Base-by-base conservation (phyloP, 2,329 filamentous ascomycete species). In the Alternaria sp. region DNA sequence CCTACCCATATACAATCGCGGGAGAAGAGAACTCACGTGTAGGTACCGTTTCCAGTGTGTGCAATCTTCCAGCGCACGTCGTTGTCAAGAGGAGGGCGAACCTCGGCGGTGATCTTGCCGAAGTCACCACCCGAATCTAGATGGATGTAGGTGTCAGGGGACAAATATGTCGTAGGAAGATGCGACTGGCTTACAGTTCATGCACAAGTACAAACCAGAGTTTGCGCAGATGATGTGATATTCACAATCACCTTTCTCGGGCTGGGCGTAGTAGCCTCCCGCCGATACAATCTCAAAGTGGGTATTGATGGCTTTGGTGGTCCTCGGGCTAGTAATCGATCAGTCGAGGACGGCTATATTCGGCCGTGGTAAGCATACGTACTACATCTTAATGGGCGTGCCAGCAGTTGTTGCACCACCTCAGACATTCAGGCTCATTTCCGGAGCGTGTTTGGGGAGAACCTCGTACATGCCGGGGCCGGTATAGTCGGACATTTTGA, bases 201-300 rank as follows among this genome's bases (percentile, higher is more conserved):
- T 22, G 8, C 41, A 27, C 5, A 59, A 6, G n/a, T 55, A 59
- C 28, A 59, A 44, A 8, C 57, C 57, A 14, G 57, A 59, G 20
- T 49, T 43, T 4, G 4, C 57, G 7, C 43, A 20, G 14, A 59
- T 59, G 50, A 59, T 59, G 36, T 54, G 44, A 18, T 55, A 55
- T 46, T 55, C 57, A n/a, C 34, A 8, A 4, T 38, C 34, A 7
- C 34, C 34, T 16, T 38, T 38, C 6, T 38, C 16, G 7, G 34
- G 16, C 34, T 8, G n/a, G 7, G 34, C 34, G 7, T 20, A 16
- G 3, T 11, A 3, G 34, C 43, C 44, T 28, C 57, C 57, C 16
- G 57, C 57, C 9, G 36, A 18, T 28, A 49, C 43, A 20, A 59
- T 59, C 12, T 49, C 18, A 18, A 54, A 59, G 14, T 59, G 50